Evolutionary conservation across 768 basidiomycete genomes (phyloP), one percentile per base, ranked within the genome.

Genomic region (Boletus eberwhitei): DNA sequence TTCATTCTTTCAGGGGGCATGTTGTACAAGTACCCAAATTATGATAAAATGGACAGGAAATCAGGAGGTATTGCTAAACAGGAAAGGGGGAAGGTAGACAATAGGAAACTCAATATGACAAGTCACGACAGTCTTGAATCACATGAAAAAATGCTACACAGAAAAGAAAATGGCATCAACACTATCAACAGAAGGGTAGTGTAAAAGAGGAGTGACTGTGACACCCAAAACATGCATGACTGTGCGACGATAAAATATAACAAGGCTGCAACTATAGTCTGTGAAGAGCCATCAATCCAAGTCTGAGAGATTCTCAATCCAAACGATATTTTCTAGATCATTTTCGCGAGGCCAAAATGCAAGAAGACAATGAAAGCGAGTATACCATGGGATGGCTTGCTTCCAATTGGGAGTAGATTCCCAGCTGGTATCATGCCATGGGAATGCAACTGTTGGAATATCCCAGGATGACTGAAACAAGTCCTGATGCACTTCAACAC

Each of bases 121-220:
- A n/a, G n/a, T n/a, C n/a, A n/a, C n/a, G n/a, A n/a, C n/a, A n/a
- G n/a, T n/a, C n/a, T n/a, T n/a, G n/a, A n/a, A n/a, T n/a, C n/a
- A n/a, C n/a, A n/a, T n/a, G n/a, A n/a, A n/a, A n/a, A n/a, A n/a
- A n/a, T n/a, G n/a, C 22, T 22, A 22, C 22, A 22, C 3, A 3
- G 22, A 22, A 2, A 22, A 22, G 22, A 22, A 22, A 3, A 22
- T 22, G 22, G 2, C 22, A 22, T 22, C 22, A 22, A 22, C 3
- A 3, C 2, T 22, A 3, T 22, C 2, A 96, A 26, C 4, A 2
- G n/a, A 41, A 21, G 29, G n/a, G 12, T 44, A 31, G 17, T 29
- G 13, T 19, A 45, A n/a, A n/a, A 45, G 44, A 19, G 44, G 44
- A 31, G 29, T n/a, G n/a, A 45, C 44, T 6, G 29, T n/a, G 7